A percentile compares a stretch with the other conserved stretches of the same genome.
phyloP scores from a whole-genome alignment of 306 rosid genomes.

The Trifolium pratense region DNA sequence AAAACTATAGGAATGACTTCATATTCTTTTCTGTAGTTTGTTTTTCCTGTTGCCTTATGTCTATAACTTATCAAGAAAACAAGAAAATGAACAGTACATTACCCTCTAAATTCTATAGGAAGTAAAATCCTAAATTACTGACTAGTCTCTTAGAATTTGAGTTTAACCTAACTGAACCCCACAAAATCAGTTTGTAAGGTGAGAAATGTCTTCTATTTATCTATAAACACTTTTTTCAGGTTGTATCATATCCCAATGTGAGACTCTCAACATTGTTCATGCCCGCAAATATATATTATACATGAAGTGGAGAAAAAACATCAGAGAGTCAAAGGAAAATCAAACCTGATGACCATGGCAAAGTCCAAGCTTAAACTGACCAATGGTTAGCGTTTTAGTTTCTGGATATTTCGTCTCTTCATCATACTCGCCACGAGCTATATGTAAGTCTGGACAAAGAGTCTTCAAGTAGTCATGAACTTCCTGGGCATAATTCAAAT shows the following conservation, averaged over 20 bases:
- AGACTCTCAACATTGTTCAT: not conserved
- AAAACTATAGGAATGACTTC: slow-evolving; percentile 23
- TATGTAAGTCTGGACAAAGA: slow-evolving; percentile 94
- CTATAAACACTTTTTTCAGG: not conserved
- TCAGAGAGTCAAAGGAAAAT: slow-evolving; percentile 6
- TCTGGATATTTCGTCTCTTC: slow-evolving; percentile 91
- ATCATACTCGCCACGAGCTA: slow-evolving; percentile 91
- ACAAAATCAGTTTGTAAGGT: not conserved
- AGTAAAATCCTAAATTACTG: not conserved
- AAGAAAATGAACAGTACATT: not conserved
- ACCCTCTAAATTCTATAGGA: slow-evolving; percentile 26
- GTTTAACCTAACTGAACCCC: not conserved
- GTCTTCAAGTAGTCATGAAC: slow-evolving; percentile 98
- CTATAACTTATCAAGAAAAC: slow-evolving; percentile 7
- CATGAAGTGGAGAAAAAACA: slow-evolving; percentile 3
- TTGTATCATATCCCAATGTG: not conserved
- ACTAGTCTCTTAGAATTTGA: not conserved
- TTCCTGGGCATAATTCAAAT: slow-evolving; percentile 62
- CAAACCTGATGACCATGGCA: slow-evolving; percentile 99
- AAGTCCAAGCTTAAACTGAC: slow-evolving; percentile 95
- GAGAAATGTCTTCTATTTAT: not conserved
- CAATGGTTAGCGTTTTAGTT: slow-evolving; percentile 94
- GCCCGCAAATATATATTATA: slow-evolving; percentile 24
- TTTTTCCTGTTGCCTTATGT: slow-evolving; percentile 20
- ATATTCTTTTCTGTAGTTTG: not conserved